Base-by-base conservation (phyloP, 2,329 filamentous ascomycete species). In the Fusarium algeriense region DNA sequence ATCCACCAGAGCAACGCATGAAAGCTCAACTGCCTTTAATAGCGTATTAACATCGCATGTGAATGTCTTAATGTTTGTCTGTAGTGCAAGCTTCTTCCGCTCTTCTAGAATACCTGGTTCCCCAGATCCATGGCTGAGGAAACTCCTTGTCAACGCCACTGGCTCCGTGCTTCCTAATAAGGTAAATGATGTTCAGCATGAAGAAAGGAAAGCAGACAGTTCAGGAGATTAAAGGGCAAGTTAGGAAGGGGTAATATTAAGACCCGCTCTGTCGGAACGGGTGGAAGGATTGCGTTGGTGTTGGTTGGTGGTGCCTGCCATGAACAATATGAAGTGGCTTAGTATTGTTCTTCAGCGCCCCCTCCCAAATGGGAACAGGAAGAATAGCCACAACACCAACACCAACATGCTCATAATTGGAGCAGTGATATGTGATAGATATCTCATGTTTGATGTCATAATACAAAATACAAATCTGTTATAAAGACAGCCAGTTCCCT, bases 321-420 rank as follows among this genome's bases (percentile, higher is more conserved):
- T 60, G 68, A 76, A 74, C 67, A 76, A 75, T 76, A 71, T 72
- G 49, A 72, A 71, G 52, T 45, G 59, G 48, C 65, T 72, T 72
- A 43, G 55, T 72, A 76, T 76, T 76, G 74, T 76, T 75, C 73
- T 67, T 66, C 38, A 56, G 19, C 59, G 46, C 60, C 60, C 57
- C 48, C 46, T 58, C 35, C 50, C 40, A 15, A 70, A 66, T 46
- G 44, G 45, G 69, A 32, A 52, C 35, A 4, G 30, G 38, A 44
- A 61, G 49, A 56, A 57, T 67, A 60, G 59, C 58, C 64, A 61
- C 56, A 54, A 48, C 45, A 30, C 32, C 35, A 56, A 53, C 28
- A 28, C 38, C 28, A 59, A 38, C 50, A 23, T 43, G 20, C 14
- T 46, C 45, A 37, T 38, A 43, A 61, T 53, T 46, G 32, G 37